Base-by-base conservation (phyloP, 805 yeast genomes). In the Nakazawaea siamensis region DNA sequence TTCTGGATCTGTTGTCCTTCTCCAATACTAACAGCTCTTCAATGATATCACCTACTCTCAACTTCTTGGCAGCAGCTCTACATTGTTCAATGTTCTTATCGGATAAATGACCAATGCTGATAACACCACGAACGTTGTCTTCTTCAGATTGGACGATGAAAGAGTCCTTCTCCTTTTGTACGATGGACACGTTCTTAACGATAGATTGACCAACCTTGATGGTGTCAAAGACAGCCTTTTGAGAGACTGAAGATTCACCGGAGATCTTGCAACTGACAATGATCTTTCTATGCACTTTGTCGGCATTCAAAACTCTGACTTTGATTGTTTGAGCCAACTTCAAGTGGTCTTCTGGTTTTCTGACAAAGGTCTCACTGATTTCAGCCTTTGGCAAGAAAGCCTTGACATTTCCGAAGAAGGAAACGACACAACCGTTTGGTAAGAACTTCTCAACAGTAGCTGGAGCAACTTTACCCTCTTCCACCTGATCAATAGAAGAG, bases 351-450 rank as follows among this genome's bases (percentile, higher is more conserved):
- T 70, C 73, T 14, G 95, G 87, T 37, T 75, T 73, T 34, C 66
- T 68, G 26, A 88, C 92, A 53, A 72, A 84, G 1, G 95, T 76
- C 58, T 92, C 97, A 35, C 94, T 80, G 48, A 92, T 83, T 61
- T 92, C 97, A 36, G 79, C 65, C 44, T 78, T 75, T 20, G 98
- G 97, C 41, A 92, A 63, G 53, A 75, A 88, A 0, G 87, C 98
- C 44, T 68, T 73, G 28, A 84, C 55, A 35, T 68, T 66, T 36
- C 92, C 94, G 50, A 85, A 88, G 51, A 92, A 87, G 12, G 87
- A 73, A 5, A 92, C 76, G 29, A 87, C 61, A 31, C 84, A 94
- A 48, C 98, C 98, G 39, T 70, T 66, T 39, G 79, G 76, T 32
- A 73, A 73, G 46, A 90, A 70, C 23, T 71, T 65, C 40, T 78